A percentile compares a stretch with the other conserved stretches of the same genome.
phyloP scores from a whole-genome alignment of 2,329 filamentous ascomycete genomes.

The Monosporascus sp. region DNA sequence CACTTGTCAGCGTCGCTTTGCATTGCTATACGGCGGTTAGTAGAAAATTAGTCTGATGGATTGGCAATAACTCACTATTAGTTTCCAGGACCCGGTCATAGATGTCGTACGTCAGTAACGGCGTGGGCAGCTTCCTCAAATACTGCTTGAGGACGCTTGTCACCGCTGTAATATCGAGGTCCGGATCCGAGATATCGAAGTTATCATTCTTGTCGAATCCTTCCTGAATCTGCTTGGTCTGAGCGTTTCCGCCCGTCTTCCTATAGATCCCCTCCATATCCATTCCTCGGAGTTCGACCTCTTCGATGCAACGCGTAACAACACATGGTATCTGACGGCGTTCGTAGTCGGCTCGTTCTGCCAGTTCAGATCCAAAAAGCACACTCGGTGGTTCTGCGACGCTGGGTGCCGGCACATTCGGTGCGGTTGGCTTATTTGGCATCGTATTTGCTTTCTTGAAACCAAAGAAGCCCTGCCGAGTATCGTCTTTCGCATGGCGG shows the following conservation, averaged over 20 bases:
- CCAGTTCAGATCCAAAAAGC: slow-evolving; percentile 86
- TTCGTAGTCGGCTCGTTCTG: slow-evolving; percentile 81
- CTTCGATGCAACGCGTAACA: slow-evolving; percentile 89
- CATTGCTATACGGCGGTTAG: slow-evolving; percentile 45
- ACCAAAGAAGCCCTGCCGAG: slow-evolving; percentile 62
- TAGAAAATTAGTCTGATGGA: not conserved
- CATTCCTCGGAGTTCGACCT: slow-evolving; percentile 94
- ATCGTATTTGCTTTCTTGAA: slow-evolving; percentile 46
- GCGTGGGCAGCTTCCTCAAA: slow-evolving; percentile 85
- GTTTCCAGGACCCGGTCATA: slow-evolving; percentile 87
- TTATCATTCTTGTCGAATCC: slow-evolving; percentile 84
- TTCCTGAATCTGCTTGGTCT: slow-evolving; percentile 84
- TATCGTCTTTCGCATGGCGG: slow-evolving; percentile 24
- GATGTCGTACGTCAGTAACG: slow-evolving; percentile 84
- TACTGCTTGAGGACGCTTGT: slow-evolving; percentile 97
- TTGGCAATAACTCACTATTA: slow-evolving; percentile 48
- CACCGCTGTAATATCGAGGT: slow-evolving; percentile 91
- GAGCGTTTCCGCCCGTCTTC: slow-evolving; percentile 89
- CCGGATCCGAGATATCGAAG: slow-evolving; percentile 88
- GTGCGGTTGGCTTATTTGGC: slow-evolving; percentile 45
- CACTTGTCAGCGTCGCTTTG: slow-evolving; percentile 63
- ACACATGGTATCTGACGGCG: slow-evolving; percentile 84
- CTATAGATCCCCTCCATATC: slow-evolving; percentile 96
- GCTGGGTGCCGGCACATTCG: slow-evolving; percentile 32
- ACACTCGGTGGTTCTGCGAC: slow-evolving; percentile 48